Evolutionary conservation across 139 green algal genomes (phyloP).

Genomic region (Micromonas pusilla): DNA sequence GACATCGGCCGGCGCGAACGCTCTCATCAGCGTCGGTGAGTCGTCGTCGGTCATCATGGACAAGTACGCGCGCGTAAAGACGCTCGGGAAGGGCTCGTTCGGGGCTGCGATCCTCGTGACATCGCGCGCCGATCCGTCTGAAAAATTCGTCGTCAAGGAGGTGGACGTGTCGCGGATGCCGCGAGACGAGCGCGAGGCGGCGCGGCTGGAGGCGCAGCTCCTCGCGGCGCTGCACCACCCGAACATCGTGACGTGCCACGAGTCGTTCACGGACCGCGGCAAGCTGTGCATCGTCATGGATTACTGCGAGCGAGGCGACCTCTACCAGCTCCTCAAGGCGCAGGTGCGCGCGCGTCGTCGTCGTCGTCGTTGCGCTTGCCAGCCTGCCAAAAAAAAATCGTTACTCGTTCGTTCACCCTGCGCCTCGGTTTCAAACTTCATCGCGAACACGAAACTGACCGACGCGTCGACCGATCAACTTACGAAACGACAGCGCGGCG

Average conservation of each 20-base stretch:
- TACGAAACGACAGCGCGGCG: conserved; percentile 41
- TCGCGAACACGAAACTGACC: no score
- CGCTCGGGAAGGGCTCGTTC: conserved; percentile 61
- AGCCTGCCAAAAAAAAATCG: no score
- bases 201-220: conserved; percentile 53
- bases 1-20: no score
- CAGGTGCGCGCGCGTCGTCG: no score
- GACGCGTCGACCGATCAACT: no score
- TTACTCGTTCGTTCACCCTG: no score
- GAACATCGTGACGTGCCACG: conserved; percentile 39
- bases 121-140: conserved; percentile 44
- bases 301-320: conserved; percentile 46
- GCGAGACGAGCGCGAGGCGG: conserved; percentile 43
- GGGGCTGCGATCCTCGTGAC: conserved; percentile 50
- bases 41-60: no score
- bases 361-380: no score
- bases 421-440: no score
- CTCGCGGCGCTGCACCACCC: conserved; percentile 31
- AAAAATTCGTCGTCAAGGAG: conserved; percentile 71
- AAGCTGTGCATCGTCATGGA: conserved; percentile 45
- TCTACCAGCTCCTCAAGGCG: conserved; percentile 55
- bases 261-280: conserved; percentile 36
- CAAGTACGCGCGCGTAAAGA: conserved; percentile 28
- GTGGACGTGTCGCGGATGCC: conserved; percentile 60
- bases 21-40: no score